Base-by-base conservation (phyloP, 129 eudicot species). In the Kitagawia praeruptora region DNA sequence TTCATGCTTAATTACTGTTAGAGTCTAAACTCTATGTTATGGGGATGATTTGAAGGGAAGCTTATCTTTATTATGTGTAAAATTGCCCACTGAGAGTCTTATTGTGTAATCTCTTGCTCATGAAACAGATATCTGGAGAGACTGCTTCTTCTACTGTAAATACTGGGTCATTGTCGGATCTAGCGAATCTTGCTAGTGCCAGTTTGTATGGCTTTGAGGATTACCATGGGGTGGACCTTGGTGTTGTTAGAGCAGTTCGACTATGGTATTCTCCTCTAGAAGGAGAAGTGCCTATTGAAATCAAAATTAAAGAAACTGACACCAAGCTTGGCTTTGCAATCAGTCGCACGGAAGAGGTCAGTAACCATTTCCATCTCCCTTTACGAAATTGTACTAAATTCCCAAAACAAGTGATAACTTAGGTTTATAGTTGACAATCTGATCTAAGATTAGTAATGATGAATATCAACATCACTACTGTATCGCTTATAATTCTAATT, bases 191-290 rank as follows among this genome's bases (percentile, higher is more conserved):
- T 75, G 98, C 97, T 31, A 89, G 82, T 34, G 82, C 96, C 53
- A 93, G 98, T 67, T 78, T 93, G 15, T 93, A 93, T 47, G 98
- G 98, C 34, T 93, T 93, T 75, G 98, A 93, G 85, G 98, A 93
- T 83, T 93, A 93, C 86, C 98, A 93, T 71, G 98, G 98, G 39
- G 97, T 93, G 34, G 98, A 93, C 61, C 88, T 93, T 69, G 98
- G 98, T 16, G 97, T 93, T 13, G 97, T 93, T 8, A 84, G 98
- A 83, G 93, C 93, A 3, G 92, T 91, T 83, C 97, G 98, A 8
- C 88, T 93, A 75, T 93, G 98, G 98, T 93, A 82, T 79, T 89
- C 97, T 70, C 97, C 98, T 63, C 82, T 89, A 18, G 96, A 86
- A 37, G 98, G 96, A 70, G 98, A 93, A 84, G 76, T 91, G 51